Base-by-base conservation (phyloP, 73 alveolate genomes). In the Uronychia binucleata region DNA sequence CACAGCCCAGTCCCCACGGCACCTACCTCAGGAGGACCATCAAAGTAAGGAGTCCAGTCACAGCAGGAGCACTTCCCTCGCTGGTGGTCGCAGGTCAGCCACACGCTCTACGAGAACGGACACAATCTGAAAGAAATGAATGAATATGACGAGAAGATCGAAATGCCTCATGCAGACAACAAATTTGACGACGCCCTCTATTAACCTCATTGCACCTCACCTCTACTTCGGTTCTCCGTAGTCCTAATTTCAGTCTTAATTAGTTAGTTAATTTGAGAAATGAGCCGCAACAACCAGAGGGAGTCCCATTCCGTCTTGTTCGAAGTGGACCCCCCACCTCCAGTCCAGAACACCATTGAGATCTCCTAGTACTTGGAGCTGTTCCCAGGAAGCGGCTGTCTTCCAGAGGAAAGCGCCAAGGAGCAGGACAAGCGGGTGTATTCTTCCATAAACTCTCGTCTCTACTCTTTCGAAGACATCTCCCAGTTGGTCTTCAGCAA, bases 1-100 rank as follows among this genome's bases (percentile, higher is more conserved):
- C 86, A 26, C 90, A 89, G 58, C 95, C 95, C 26, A 88, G 86
- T 46, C 95, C 95, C 26, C 95, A 89, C 59, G 95, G 95, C 0
- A 25, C 87, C 31, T 89, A 89, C 74, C 80, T 89, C 5, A 84
- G 95, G 78, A 78, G 80, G 33, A 57, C 87, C 0, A 58, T 89
- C 30, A 83, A 83, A 29, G 87, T 80, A 80, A 74, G 81, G 25
- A 19, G 77, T 13, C 27, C 1, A 26, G 59, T 19, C 1, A 8
- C 34, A 5, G 1, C 67, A 82, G 90, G 86, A 78, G 30, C 95
- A 89, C 33, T 89, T 84, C 92, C 95, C 95, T 14, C 67, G n/a
- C 34, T 84, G 91, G 91, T 89, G 95, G 95, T 14, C 35, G 1
- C 78, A 77, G 34, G 76, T 86, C 32, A 84, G 92, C 79, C 58